A percentile compares a stretch with the other conserved stretches of the same genome.
phyloP scores from a whole-genome alignment of 2,329 filamentous ascomycete genomes.

The Xylaria sp. region DNA sequence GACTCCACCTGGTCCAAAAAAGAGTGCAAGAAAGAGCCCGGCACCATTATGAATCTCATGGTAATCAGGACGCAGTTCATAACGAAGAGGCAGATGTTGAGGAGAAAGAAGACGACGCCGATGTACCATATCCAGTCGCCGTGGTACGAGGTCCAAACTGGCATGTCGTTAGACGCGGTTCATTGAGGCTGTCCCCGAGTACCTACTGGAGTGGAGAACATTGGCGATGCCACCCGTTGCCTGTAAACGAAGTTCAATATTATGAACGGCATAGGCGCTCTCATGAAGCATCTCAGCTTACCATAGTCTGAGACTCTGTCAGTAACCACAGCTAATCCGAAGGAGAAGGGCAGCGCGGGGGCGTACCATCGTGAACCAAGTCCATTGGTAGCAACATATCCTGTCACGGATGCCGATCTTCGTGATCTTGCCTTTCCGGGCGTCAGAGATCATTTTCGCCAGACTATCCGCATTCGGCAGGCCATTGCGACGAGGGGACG shows the following conservation, averaged over 20 bases:
- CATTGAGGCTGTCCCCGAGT: not conserved
- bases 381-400: conserved; percentile 65
- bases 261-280: not conserved
- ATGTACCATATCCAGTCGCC: conserved; percentile 61
- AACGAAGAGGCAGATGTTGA: conserved; percentile 66
- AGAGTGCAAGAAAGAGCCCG: conserved; percentile 70
- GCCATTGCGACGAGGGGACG: conserved; percentile 10
- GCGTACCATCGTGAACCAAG: conserved; percentile 69
- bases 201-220: conserved; percentile 56
- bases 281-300: conserved; percentile 22
- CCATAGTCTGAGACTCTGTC: conserved; percentile 36
- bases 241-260: conserved; percentile 35
- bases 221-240: conserved; percentile 61
- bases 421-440: conserved; percentile 30
- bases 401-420: conserved; percentile 52
- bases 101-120: conserved; percentile 62
- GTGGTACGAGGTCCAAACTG: conserved; percentile 51
- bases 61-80: conserved; percentile 66
- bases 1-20: conserved; percentile 78
- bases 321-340: conserved; percentile 5
- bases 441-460: conserved; percentile 40
- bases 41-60: conserved; percentile 69
- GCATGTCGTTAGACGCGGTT: conserved; percentile 10
- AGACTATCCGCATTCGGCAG: conserved; percentile 32
- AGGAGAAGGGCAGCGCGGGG: not conserved